A percentile compares a stretch with the other conserved stretches of the same genome.
Evolutionary conservation across 2,329 filamentous ascomycete species (phyloP).

Genomic region (Epichloe gansuensis): DNA sequence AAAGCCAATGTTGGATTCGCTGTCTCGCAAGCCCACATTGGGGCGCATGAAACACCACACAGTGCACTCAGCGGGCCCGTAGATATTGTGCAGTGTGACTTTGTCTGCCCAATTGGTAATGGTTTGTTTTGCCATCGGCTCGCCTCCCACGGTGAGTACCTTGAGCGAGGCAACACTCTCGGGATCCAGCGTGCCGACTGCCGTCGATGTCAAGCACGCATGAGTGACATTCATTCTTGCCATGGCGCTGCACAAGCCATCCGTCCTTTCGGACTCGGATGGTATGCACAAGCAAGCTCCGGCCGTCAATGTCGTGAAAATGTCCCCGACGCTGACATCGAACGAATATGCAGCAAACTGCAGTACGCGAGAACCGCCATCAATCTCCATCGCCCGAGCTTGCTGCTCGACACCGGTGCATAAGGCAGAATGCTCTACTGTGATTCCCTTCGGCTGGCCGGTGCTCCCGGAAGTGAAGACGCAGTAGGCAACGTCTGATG

Average conservation of each 20-base stretch:
- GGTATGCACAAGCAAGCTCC: neutral
- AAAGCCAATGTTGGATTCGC: too few species aligned
- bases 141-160: neutral
- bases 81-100: neutral
- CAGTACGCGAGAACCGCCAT: neutral
- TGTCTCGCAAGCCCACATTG: too few species aligned
- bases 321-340: slow-evolving; percentile 3
- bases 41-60: too few species aligned
- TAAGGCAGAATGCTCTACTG: slow-evolving; percentile 9
- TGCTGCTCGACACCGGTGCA: slow-evolving; percentile 1
- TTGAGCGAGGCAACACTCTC: neutral
- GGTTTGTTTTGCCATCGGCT: neutral
- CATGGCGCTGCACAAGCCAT: neutral
- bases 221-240: neutral
- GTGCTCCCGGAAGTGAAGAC: slow-evolving; percentile 5
- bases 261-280: neutral
- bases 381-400: neutral
- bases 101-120: neutral
- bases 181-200: neutral
- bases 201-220: neutral
- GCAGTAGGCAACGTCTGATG: neutral
- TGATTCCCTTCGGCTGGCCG: slow-evolving; percentile 14
- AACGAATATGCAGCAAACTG: slow-evolving; percentile 8
- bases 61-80: neutral
- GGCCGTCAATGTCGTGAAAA: neutral